Conservation (phyloP, 169 alveolate genomes). For the Amoebophrya sp. region DNA sequence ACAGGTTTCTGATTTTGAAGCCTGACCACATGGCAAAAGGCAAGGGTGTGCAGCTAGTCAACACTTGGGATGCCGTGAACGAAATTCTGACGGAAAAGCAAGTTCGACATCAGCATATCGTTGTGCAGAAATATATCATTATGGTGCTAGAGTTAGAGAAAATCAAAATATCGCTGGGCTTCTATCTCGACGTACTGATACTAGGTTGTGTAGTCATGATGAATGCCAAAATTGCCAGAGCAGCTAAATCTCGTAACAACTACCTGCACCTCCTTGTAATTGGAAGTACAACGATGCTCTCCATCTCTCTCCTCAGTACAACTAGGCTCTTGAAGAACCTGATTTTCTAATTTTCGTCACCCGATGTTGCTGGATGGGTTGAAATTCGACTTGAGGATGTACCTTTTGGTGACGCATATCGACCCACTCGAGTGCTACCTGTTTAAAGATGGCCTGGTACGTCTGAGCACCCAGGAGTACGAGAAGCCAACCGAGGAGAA, state of each 20-base stretch:
- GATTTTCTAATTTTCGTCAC: no score
- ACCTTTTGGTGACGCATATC: constrained; percentile 71
- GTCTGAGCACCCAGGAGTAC: constrained; percentile 69
- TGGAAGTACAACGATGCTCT: no score
- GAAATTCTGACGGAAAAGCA: constrained; percentile 7
- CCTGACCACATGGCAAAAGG: constrained; percentile 21
- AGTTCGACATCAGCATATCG: constrained; percentile 13
- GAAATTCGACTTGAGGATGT: constrained; percentile 83
- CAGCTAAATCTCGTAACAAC: no score
- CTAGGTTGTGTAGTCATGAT: no score
- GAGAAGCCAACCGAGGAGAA: background rate
- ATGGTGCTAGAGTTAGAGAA: no score
- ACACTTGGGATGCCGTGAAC: background rate
- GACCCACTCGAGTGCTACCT: constrained; percentile 76
- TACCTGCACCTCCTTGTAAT: no score
- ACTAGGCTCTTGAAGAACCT: no score
- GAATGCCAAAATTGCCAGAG: no score
- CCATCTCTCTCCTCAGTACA: no score
- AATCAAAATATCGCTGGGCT: no score
- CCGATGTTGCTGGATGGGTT: constrained; percentile 85
- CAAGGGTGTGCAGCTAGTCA: background rate
- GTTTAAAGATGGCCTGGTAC: constrained; percentile 80
- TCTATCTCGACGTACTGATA: no score
- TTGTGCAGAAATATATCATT: constrained; percentile 65
- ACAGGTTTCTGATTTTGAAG: background rate